A percentile compares a stretch with the other conserved stretches of the same genome.
Conservation (phyloP, 768 basidiomycete species). For the Leccinum subgranulosum region DNA sequence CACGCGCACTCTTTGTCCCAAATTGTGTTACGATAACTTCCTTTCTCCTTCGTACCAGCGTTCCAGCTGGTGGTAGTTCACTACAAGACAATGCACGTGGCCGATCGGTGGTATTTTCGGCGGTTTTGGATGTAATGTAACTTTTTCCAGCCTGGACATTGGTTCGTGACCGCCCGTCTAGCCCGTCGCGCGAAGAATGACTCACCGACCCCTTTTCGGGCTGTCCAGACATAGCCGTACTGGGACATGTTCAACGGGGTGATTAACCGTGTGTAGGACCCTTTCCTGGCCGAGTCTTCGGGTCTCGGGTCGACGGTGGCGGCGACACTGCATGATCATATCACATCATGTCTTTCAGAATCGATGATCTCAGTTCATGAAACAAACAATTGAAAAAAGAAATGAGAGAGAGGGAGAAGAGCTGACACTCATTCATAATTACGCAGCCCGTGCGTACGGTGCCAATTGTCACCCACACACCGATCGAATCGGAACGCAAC, state of each 20-base stretch:
- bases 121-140: not conserved
- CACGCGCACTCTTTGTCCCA: not conserved
- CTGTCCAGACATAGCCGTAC: slow-evolving; percentile 4
- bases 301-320: not conserved
- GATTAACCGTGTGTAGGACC: slow-evolving; percentile 9
- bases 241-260: slow-evolving; percentile 1
- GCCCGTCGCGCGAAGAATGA: not conserved
- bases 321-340: slow-evolving; percentile 1
- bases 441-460: not conserved
- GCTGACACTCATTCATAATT: slow-evolving; percentile 1
- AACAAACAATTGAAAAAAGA: not conserved
- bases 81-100: slow-evolving; percentile 2
- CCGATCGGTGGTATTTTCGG: slow-evolving; percentile 18
- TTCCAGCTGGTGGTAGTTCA: not conserved
- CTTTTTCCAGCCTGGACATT: slow-evolving; percentile 1
- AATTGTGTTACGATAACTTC: not conserved
- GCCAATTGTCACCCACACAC: slow-evolving; percentile 16
- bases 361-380: slow-evolving; percentile 11
- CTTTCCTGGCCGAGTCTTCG: slow-evolving; percentile 1
- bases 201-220: not conserved
- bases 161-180: not conserved
- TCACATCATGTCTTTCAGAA: not conserved
- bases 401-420: not conserved
- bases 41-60: not conserved
- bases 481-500: not conserved